Conservation (phyloP, 2,329 filamentous ascomycete genomes). For the Ophiocordyceps robertsii region DNA sequence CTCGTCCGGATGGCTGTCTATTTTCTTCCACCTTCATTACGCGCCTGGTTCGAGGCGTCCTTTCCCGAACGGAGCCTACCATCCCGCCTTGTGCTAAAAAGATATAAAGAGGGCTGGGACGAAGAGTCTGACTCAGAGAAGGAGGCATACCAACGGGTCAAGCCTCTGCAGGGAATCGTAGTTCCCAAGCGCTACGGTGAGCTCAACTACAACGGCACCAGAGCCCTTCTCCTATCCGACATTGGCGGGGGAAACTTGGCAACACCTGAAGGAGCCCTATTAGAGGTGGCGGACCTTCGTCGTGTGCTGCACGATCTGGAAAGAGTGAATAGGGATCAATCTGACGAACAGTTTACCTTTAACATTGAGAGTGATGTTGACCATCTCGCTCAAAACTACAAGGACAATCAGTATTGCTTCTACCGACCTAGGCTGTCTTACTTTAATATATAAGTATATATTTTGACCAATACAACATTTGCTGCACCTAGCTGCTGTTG, state of each 20-base stretch:
- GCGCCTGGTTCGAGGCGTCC: not conserved
- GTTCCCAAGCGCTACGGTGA: slow-evolving; percentile 10
- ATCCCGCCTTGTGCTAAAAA: slow-evolving; percentile 7
- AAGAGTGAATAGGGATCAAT: not conserved
- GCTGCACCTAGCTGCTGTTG: not conserved
- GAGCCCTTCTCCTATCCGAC: slow-evolving; percentile 12
- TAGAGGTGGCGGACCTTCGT: slow-evolving; percentile 8
- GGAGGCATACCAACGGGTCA: slow-evolving; percentile 8
- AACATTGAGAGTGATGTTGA: not conserved
- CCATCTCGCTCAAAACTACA: not conserved
- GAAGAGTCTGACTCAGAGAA: slow-evolving; percentile 12
- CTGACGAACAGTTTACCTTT: not conserved
- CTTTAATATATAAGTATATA: not conserved
- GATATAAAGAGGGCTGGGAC: slow-evolving; percentile 11
- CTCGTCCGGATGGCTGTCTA: not conserved
- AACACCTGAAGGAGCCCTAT: slow-evolving; percentile 7
- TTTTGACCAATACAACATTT: not conserved
- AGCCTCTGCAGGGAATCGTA: slow-evolving; percentile 9
- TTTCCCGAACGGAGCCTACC: not conserved
- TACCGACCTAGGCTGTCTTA: not conserved
- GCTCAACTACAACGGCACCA: slow-evolving; percentile 6
- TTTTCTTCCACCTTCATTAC: not conserved
- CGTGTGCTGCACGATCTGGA: slow-evolving; percentile 12
- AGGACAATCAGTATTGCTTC: not conserved
- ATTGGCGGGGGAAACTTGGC: slow-evolving; percentile 9